Conservation (phyloP, 345 rosid genomes). For the Eucalyptus grandis region DNA sequence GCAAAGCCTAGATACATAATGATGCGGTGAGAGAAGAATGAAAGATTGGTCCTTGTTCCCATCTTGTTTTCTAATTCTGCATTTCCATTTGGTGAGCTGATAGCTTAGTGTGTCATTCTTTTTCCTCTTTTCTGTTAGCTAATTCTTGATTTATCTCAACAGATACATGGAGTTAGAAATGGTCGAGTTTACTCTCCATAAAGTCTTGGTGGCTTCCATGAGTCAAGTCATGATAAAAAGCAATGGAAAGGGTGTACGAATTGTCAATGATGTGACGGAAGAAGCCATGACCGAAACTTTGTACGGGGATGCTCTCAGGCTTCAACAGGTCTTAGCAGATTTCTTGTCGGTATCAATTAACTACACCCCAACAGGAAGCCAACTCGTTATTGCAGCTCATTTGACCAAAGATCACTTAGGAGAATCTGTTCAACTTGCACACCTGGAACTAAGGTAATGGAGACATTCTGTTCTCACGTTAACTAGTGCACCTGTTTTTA, state of each 20-base stretch:
- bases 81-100: not conserved
- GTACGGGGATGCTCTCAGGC: constrained; percentile 77
- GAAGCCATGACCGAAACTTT: constrained; percentile 39
- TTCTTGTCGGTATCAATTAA: constrained; percentile 51
- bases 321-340: constrained; percentile 74
- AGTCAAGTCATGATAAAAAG: constrained; percentile 71
- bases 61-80: not conserved
- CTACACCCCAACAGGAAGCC: constrained; percentile 50
- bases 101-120: not conserved
- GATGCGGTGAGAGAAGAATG: not conserved
- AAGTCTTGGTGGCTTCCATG: constrained; percentile 44
- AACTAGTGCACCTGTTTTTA: not conserved
- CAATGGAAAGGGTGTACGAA: constrained; percentile 39
- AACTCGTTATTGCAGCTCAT: constrained; percentile 36
- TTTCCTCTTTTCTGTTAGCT: not conserved
- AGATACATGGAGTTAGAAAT: constrained; percentile 82
- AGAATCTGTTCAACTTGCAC: constrained; percentile 60
- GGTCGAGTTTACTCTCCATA: constrained; percentile 51
- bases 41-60: not conserved
- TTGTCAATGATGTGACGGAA: constrained; percentile 41
- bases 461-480: not conserved
- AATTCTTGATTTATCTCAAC: not conserved
- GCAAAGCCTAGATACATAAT: not conserved
- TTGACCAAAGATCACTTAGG: constrained; percentile 61
- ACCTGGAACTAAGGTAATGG: constrained; percentile 57